Evolutionary conservation across 2,329 filamentous ascomycete genomes (phyloP), one percentile per base, ranked within the genome.

Genomic region (Teratosphaeria pseudoeucalypti): DNA sequence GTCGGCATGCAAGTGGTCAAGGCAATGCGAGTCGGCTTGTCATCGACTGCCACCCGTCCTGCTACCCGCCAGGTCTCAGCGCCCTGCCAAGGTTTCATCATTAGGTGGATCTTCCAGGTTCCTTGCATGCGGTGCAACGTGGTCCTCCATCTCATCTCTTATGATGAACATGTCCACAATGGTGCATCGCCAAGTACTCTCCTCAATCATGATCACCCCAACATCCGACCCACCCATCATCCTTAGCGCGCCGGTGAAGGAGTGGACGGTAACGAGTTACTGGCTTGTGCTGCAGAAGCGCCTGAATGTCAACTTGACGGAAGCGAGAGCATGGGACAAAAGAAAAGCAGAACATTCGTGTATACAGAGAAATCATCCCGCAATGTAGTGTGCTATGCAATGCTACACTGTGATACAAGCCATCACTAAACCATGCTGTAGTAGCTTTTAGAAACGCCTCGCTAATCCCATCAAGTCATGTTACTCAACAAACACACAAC

Each of bases 251-350:
- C 66, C 66, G 2, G 65, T 68, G 5, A 65, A 65, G 19, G 65
- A 68, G 27, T 72, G 68, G 71, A 66, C 58, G 11, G 69, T 66
- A 59, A 65, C 60, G 0, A 69, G 68, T 58, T 67, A 61, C 64
- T 71, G 69, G 68, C 71, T 72, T 55, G 68, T 71, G 9, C 66
- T 71, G 64, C 70, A 72, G n/a, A n/a, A n/a, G n/a, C n/a, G n/a
- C n/a, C n/a, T n/a, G n/a, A n/a, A n/a, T n/a, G n/a, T n/a, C n/a
- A n/a, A n/a, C n/a, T n/a, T n/a, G n/a, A n/a, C n/a, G n/a, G n/a
- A n/a, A n/a, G n/a, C n/a, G n/a, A n/a, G n/a, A n/a, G n/a, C n/a
- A n/a, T n/a, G n/a, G n/a, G n/a, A n/a, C n/a, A n/a, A n/a, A n/a
- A n/a, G n/a, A n/a, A n/a, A 49, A 49, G 5, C 29, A 32, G 29